These are phyloP conservation scores for Aspergillus saccharolyticus DNA, from an alignment of 495 filamentous ascomycete species.

Conservation along the genomic window DNA sequence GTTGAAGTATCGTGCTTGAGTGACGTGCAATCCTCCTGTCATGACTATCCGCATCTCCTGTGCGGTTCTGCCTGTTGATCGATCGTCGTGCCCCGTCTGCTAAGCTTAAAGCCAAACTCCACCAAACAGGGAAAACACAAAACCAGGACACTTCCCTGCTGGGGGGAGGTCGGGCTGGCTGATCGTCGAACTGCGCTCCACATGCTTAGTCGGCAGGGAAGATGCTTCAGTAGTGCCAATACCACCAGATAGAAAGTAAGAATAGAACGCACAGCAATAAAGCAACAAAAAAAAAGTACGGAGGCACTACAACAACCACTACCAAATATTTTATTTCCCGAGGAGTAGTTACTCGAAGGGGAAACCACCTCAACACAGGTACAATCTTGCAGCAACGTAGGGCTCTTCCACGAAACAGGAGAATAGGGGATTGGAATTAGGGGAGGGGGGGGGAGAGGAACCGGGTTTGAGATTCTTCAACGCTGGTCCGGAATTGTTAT, in stretches of 20 bases:
- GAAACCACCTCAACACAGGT: not conserved
- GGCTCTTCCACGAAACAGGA: not conserved
- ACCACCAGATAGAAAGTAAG: not conserved
- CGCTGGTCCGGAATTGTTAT: not conserved
- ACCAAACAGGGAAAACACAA: conserved; percentile 15
- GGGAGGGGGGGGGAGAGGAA: not conserved
- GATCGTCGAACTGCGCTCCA: conserved; percentile 14
- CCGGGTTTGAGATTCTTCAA: not conserved
- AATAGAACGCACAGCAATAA: not conserved
- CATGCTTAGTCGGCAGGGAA: not conserved
- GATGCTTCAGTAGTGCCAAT: not conserved
- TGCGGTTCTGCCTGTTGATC: conserved; percentile 4
- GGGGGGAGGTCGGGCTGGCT: conserved; percentile 6
- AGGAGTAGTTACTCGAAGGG: not conserved
- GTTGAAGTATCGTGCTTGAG: not conserved
- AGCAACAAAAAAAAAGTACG: too few relatives aligned
- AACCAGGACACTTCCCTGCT: conserved; percentile 1
- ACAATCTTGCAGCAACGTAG: not conserved
- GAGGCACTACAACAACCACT: too few relatives aligned
- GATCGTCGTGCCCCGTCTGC: conserved; percentile 12
- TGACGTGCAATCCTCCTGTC: not conserved
- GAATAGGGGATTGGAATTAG: too few relatives aligned
- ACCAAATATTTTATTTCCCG: not conserved
- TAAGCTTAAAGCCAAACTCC: conserved; percentile 20
- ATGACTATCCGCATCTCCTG: not conserved